phyloP scores from a whole-genome alignment of 192 early-diverging fungal species.

The Gigaspora rosea region DNA sequence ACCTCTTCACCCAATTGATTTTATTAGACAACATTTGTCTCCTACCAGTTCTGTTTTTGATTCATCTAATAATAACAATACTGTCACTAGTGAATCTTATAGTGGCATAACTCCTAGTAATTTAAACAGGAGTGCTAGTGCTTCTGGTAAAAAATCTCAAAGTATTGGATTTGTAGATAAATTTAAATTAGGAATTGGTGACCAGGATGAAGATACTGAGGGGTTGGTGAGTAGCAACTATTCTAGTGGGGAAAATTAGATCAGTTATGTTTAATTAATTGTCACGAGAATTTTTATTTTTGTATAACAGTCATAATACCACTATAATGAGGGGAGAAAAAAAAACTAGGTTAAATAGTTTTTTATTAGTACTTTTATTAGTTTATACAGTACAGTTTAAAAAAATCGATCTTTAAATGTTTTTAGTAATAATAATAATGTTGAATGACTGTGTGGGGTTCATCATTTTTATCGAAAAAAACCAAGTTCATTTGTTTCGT shows the following conservation, averaged over 20 bases:
- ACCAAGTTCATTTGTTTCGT: too few species aligned
- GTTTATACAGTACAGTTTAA: too few species aligned
- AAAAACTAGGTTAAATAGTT: too few species aligned
- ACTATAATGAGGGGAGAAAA: too few species aligned
- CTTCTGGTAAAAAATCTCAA: constrained; percentile 12
- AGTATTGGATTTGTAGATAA: constrained; percentile 9
- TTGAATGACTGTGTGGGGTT: too few species aligned
- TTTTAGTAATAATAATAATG: too few species aligned
- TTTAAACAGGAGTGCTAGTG: constrained; percentile 4
- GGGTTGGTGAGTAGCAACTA: constrained; percentile 2
- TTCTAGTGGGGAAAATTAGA: not conserved
- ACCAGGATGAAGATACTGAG: constrained; percentile 18
- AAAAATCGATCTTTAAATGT: too few species aligned
- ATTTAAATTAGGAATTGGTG: constrained; percentile 24
- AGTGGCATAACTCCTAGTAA: constrained; percentile 7
- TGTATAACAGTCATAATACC: too few species aligned
- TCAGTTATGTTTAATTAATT: too few species aligned
- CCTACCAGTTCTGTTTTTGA: not conserved
- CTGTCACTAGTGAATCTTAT: constrained; percentile 20
- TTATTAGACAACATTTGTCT: constrained; percentile 15
- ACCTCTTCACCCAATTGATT: constrained; percentile 13
- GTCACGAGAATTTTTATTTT: too few species aligned
- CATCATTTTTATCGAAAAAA: too few species aligned
- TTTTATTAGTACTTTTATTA: too few species aligned
- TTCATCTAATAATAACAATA: not conserved